Percentiles rank a stretch among this genome's conserved stretches.
phyloP scores from a whole-genome alignment of 257 asterid genomes.

The Rubia yunnanensis region DNA sequence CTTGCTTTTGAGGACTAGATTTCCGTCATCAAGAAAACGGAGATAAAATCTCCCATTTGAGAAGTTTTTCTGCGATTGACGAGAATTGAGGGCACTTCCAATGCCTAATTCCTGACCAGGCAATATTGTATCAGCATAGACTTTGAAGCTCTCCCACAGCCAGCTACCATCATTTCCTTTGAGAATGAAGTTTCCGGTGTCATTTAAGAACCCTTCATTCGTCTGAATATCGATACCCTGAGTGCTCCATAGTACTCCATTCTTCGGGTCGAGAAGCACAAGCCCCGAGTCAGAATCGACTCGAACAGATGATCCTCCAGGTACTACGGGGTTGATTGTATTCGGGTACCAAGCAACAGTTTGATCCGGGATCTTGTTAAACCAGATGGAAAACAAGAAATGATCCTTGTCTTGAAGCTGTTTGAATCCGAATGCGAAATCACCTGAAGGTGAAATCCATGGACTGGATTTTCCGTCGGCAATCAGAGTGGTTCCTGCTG shows the following conservation, averaged over 20 bases:
- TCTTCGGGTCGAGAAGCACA: slow-evolving; percentile 30
- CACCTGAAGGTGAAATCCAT: slow-evolving; percentile 52
- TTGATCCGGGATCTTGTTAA: slow-evolving; percentile 24
- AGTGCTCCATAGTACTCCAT: slow-evolving; percentile 19
- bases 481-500: slow-evolving; percentile 21
- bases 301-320: slow-evolving; percentile 32
- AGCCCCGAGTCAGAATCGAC: slow-evolving; percentile 29
- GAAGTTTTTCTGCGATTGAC: slow-evolving; percentile 19
- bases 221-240: slow-evolving; percentile 5
- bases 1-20: slow-evolving; percentile 28
- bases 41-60: slow-evolving; percentile 42
- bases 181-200: slow-evolving; percentile 50
- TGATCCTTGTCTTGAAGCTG: slow-evolving; percentile 16
- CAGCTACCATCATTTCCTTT: slow-evolving; percentile 5
- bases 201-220: slow-evolving; percentile 33
- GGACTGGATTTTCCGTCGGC: slow-evolving; percentile 29
- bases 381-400: slow-evolving; percentile 57
- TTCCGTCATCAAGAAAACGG: slow-evolving; percentile 23
- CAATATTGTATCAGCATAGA: slow-evolving; percentile 31
- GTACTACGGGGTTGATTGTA: slow-evolving; percentile 20
- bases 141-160: slow-evolving; percentile 47
- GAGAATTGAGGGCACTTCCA: slow-evolving; percentile 10
- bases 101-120: slow-evolving; percentile 20
- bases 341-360: slow-evolving; percentile 46
- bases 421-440: slow-evolving; percentile 55